Evolutionary conservation across 139 green algal genomes (phyloP).

Genomic region (Nannochloris sp.): DNA sequence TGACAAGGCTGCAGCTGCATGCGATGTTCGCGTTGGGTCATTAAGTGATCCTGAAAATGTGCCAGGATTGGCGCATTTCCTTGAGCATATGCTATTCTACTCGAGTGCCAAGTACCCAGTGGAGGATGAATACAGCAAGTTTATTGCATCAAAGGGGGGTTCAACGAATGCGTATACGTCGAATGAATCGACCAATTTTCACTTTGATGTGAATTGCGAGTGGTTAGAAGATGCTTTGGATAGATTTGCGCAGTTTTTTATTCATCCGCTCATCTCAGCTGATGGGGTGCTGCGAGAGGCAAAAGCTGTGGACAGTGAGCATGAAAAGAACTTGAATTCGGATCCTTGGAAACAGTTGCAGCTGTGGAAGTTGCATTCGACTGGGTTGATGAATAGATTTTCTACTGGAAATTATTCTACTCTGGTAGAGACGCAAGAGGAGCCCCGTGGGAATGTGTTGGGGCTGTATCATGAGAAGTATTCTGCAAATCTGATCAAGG

Average conservation of each 20-base stretch:
- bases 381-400: constrained; percentile 37
- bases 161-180: constrained; percentile 81
- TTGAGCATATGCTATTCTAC: constrained; percentile 93
- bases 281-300: constrained; percentile 75
- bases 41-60: constrained; percentile 64
- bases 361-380: constrained; percentile 50
- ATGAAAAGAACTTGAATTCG: constrained; percentile 79
- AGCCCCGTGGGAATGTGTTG: constrained; percentile 26
- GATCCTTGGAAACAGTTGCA: constrained; percentile 74
- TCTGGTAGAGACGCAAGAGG: no score
- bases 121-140: constrained; percentile 39
- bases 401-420: constrained; percentile 44
- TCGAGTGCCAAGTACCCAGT: constrained; percentile 65
- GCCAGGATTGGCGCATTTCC: constrained; percentile 76
- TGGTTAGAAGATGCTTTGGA: constrained; percentile 62
- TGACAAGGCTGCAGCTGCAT: constrained; percentile 73
- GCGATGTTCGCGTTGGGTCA: constrained; percentile 64
- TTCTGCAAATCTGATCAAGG: constrained; percentile 62
- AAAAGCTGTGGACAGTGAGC: constrained; percentile 65
- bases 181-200: constrained; percentile 79
- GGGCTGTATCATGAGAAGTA: constrained; percentile 63
- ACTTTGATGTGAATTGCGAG: constrained; percentile 80
- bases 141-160: constrained; percentile 60
- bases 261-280: constrained; percentile 61
- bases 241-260: constrained; percentile 79